Percentiles rank a stretch among this genome's conserved stretches.
These are phyloP conservation scores for Entomortierella parvispora DNA, from an alignment of 192 early-diverging fungal species.

Conservation along the genomic window DNA sequence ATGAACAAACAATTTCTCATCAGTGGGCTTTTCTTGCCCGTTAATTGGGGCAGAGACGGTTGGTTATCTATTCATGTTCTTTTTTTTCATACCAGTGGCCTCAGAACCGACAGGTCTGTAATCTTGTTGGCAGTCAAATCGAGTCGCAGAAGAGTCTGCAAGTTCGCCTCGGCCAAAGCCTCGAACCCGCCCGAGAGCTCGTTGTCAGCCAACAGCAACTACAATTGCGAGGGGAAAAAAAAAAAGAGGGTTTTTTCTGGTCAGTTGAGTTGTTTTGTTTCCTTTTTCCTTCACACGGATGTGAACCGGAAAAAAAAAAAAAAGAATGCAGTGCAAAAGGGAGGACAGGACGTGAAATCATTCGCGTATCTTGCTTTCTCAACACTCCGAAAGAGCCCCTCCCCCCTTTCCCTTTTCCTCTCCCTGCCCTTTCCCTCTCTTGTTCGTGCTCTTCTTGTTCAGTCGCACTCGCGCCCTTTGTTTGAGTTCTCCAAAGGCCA, in stretches of 20 bases:
- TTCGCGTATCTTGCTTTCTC: conserved; percentile 6
- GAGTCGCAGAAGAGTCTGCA: conserved; percentile 48
- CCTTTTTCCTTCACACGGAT: too few relatives aligned
- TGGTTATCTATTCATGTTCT: background rate
- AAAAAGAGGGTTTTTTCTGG: too few relatives aligned
- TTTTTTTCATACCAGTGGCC: conserved; percentile 44
- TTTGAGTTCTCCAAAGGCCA: too few relatives aligned
- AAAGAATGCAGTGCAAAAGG: background rate
- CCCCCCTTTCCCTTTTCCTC: background rate
- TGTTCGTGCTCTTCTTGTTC: too few relatives aligned
- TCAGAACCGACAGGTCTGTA: conserved; percentile 28
- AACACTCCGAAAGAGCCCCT: too few relatives aligned
- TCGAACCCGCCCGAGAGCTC: conserved; percentile 48
- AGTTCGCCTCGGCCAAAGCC: conserved; percentile 49
- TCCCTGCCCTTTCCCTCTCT: background rate
- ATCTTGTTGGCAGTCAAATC: conserved; percentile 56
- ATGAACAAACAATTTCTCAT: background rate
- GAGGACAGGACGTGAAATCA: background rate
- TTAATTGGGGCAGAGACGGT: too few relatives aligned
- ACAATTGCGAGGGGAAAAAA: background rate
- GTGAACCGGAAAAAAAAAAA: background rate
- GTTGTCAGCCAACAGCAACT: conserved; percentile 56
- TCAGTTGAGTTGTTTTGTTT: too few relatives aligned
- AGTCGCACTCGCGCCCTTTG: too few relatives aligned
- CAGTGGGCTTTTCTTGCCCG: too few relatives aligned